A percentile compares a stretch with the other conserved stretches of the same genome.
These are phyloP conservation scores for Colletotrichum musicola DNA, from an alignment of 2,329 filamentous ascomycete species.

Conservation along the genomic window DNA sequence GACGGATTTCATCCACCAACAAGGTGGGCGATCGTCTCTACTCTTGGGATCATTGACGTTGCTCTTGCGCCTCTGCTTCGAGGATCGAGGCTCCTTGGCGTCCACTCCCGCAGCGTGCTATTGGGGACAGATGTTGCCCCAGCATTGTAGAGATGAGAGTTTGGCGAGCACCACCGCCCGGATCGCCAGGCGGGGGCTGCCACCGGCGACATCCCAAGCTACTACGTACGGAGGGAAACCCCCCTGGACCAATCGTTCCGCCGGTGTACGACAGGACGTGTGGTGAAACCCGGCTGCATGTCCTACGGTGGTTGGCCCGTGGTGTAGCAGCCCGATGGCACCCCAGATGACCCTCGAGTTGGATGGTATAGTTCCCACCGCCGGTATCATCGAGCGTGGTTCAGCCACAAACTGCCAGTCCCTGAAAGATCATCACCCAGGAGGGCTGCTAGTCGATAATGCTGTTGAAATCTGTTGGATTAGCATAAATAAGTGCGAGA, in stretches of 20 bases:
- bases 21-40: neutral
- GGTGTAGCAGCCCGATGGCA: neutral
- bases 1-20: conserved; percentile 8
- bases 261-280: neutral
- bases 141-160: neutral
- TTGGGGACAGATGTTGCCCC: neutral
- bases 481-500: conserved; percentile 3
- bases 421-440: neutral
- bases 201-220: neutral
- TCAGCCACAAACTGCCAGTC: conserved; percentile 1
- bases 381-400: neutral
- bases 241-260: neutral
- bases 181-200: conserved; percentile 1
- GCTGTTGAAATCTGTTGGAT: neutral
- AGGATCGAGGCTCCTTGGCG: conserved; percentile 3
- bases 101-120: neutral
- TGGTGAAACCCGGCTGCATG: conserved; percentile 17
- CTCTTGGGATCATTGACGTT: neutral
- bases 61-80: neutral
- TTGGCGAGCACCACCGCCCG: neutral
- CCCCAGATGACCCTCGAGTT: conserved; percentile 1
- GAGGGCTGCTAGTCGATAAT: neutral
- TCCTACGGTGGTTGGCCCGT: neutral
- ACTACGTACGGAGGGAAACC: neutral
- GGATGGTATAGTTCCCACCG: neutral